Conservation (phyloP, 2,329 filamentous ascomycete species). For the Ustilaginoidea virens region DNA sequence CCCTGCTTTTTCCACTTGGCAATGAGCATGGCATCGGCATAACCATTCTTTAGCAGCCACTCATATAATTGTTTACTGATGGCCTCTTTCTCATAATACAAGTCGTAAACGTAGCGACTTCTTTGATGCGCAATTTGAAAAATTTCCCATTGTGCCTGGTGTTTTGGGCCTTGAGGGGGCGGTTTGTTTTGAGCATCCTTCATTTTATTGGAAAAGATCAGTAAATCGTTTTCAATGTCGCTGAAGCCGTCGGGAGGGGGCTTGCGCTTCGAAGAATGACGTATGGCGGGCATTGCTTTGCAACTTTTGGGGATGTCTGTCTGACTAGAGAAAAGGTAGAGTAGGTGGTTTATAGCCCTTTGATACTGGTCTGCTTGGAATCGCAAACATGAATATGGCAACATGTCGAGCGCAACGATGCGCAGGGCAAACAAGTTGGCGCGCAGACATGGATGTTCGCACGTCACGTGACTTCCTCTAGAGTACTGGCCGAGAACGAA, state of each 20-base stretch:
- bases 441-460: neutral
- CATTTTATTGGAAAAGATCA: constrained; percentile 83
- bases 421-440: too few species aligned
- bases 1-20: constrained; percentile 99
- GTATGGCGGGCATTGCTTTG: constrained; percentile 55
- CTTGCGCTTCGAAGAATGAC: constrained; percentile 62
- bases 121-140: constrained; percentile 95
- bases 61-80: constrained; percentile 89
- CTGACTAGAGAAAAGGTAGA: too few species aligned
- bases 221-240: constrained; percentile 74
- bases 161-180: constrained; percentile 62
- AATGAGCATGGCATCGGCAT: constrained; percentile 88
- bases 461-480: too few species aligned
- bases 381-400: too few species aligned
- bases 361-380: too few species aligned
- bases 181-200: constrained; percentile 88
- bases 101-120: constrained; percentile 84
- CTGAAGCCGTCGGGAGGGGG: constrained; percentile 74
- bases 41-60: constrained; percentile 90
- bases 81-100: constrained; percentile 96
- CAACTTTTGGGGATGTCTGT: too few species aligned
- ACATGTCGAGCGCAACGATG: too few species aligned
- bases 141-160: constrained; percentile 91
- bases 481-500: too few species aligned
- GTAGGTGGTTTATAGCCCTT: too few species aligned